Base-by-base conservation (phyloP, 2,329 filamentous ascomycete genomes). In the Fusarium anguioides region DNA sequence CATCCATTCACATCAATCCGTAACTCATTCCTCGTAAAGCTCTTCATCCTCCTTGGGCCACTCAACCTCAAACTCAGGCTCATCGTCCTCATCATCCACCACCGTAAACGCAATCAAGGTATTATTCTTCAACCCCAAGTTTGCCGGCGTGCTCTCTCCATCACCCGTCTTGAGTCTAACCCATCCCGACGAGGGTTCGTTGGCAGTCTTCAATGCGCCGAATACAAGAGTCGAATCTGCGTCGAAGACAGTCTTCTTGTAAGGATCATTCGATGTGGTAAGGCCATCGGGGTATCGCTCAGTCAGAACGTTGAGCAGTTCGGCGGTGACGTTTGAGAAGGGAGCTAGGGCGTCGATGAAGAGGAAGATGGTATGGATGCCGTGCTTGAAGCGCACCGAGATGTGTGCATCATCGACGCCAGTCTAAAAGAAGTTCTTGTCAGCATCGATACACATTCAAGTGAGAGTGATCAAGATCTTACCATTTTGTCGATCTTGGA, bases 301-400 rank as follows among this genome's bases (percentile, higher is more conserved):
- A 26, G 75, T 80, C 8, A 94, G 78, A 12, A 87, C 79, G 1
- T 81, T 77, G 18, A 91, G 78, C 3, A 94, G 84, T 20, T 87
- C 83, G 18, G 81, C 70, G 56, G 87, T 87, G 59, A 91, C 80
- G 2, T 81, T 77, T 17, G 81, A 78, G 72, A 93, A 87, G 12
- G 87, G 77, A 36, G 84, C 83, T 15, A 84, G 79, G 7, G 87
- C 80, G 36, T 87, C 84, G 42, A 90, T 83, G 64, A 91, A 89
- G 58, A 94, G 82, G 71, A 91, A 87, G 66, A 93, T 82, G 6
- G 90, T 94, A 71, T 89, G 86, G 58, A 87, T 87, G 74, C 90
- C 88, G 75, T 91, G 85, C 77, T 93, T 93, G 80, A 94, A 88
- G 60, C 89, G 85, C 54, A 94, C 80, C 11, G 90, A 92, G 71